These are phyloP conservation scores for Linnemannia elongata DNA, from an alignment of 192 early-diverging fungal genomes.

Conservation along the genomic window DNA sequence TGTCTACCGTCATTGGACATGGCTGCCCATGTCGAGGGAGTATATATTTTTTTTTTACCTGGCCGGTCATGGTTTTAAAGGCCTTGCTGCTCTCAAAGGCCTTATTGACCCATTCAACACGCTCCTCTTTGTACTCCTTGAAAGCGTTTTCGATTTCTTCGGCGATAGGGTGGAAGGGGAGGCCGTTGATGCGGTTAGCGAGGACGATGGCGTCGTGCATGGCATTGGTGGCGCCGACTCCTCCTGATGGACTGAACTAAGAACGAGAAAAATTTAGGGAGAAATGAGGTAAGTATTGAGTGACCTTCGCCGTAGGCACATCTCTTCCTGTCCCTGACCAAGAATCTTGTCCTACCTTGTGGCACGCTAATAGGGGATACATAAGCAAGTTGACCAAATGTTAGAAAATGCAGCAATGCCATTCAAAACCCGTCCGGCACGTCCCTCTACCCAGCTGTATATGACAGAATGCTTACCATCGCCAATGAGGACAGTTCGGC, in stretches of 20 bases:
- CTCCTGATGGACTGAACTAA: not conserved
- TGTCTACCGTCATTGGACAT: too few relatives aligned
- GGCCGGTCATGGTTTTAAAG: not conserved
- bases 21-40: too few relatives aligned
- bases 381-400: not conserved
- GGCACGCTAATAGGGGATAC: not conserved
- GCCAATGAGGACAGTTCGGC: slow-evolving; percentile 20
- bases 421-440: not conserved
- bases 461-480: slow-evolving; percentile 17
- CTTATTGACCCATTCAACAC: not conserved
- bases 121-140: slow-evolving; percentile 17
- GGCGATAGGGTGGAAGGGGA: not conserved
- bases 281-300: not conserved
- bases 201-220: slow-evolving; percentile 35
- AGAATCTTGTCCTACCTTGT: not conserved
- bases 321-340: not conserved
- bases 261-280: too few relatives aligned
- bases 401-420: not conserved
- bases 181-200: slow-evolving; percentile 22
- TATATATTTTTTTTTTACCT: slow-evolving; percentile 4
- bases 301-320: not conserved
- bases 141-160: slow-evolving; percentile 9
- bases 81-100: not conserved
- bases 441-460: too few relatives aligned
- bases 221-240: not conserved